Percentiles rank a stretch among this genome's conserved stretches.
These are phyloP conservation scores for Penicillium brasilianum DNA, from an alignment of 2,329 filamentous ascomycete species.

Conservation along the genomic window DNA sequence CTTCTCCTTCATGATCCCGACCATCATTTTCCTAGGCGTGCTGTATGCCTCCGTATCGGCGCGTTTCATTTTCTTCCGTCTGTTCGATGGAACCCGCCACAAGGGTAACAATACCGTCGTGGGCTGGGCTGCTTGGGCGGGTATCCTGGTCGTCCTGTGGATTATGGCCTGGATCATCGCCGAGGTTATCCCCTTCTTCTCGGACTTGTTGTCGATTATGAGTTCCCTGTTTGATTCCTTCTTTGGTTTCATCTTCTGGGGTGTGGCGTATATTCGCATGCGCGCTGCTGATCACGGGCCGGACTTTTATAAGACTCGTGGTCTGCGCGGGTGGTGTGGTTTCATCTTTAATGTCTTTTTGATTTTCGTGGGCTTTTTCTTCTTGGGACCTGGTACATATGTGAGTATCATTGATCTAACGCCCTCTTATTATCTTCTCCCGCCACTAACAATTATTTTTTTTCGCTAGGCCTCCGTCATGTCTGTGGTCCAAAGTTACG, in stretches of 20 bases:
- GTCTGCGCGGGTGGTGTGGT: slow-evolving; percentile 50
- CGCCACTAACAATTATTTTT: slow-evolving; percentile 11
- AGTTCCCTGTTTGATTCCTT: slow-evolving; percentile 80
- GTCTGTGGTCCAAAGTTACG: slow-evolving; percentile 69
- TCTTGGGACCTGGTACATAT: slow-evolving; percentile 82
- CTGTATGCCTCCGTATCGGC: slow-evolving; percentile 89
- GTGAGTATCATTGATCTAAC: slow-evolving; percentile 39
- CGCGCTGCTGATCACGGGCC: slow-evolving; percentile 48
- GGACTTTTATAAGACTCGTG: slow-evolving; percentile 47
- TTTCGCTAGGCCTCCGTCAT: slow-evolving; percentile 47
- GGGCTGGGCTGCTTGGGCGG: slow-evolving; percentile 80
- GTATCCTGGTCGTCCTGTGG: slow-evolving; percentile 71
- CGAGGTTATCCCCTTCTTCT: slow-evolving; percentile 92
- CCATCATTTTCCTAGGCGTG: slow-evolving; percentile 88
- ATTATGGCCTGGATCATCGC: slow-evolving; percentile 90
- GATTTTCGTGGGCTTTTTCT: slow-evolving; percentile 77
- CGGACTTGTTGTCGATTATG: slow-evolving; percentile 64
- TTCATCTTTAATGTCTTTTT: slow-evolving; percentile 70
- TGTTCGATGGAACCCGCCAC: slow-evolving; percentile 80
- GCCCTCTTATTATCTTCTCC: background rate
- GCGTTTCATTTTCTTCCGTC: slow-evolving; percentile 88
- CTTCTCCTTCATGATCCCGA: slow-evolving; percentile 95
- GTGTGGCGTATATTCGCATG: slow-evolving; percentile 53
- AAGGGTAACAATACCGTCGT: slow-evolving; percentile 78
- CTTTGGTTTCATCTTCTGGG: slow-evolving; percentile 86